phyloP scores from a whole-genome alignment of 169 alveolate genomes.

The Theileria equi region DNA sequence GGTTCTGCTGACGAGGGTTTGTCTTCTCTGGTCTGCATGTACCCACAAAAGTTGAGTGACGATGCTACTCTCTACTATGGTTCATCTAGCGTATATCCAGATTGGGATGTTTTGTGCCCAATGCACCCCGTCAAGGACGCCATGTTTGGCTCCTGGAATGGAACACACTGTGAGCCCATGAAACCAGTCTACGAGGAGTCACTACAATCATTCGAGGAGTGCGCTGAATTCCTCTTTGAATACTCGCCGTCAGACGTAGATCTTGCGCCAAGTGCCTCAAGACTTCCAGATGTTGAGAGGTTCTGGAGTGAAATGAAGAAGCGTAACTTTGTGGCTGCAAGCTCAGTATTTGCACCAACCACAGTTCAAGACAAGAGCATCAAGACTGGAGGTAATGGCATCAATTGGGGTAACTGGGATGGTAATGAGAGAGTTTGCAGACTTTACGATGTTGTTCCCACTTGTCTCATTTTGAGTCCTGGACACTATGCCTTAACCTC shows the following conservation, averaged over 20 bases:
- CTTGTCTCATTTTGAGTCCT: slow-evolving; percentile 65
- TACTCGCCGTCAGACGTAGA: slow-evolving; percentile 71
- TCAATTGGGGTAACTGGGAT: slow-evolving; percentile 74
- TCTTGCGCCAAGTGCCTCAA: slow-evolving; percentile 11
- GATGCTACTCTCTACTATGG: slow-evolving; percentile 63
- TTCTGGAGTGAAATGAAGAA: slow-evolving; percentile 12
- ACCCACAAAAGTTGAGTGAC: slow-evolving; percentile 59
- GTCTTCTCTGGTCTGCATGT: slow-evolving; percentile 67
- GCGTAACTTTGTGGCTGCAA: slow-evolving; percentile 14
- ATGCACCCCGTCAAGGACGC: slow-evolving; percentile 65
- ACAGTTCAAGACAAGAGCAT: slow-evolving; percentile 36
- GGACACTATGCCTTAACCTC: slow-evolving; percentile 70
- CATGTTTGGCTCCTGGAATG: slow-evolving; percentile 73
- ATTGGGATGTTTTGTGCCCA: slow-evolving; percentile 73
- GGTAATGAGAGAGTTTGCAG: slow-evolving; percentile 38
- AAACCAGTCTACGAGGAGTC: slow-evolving; percentile 47
- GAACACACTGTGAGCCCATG: slow-evolving; percentile 44
- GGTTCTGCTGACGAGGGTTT: slow-evolving; percentile 41
- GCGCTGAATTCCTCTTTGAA: slow-evolving; percentile 65
- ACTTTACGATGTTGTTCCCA: slow-evolving; percentile 60
- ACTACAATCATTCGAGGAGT: slow-evolving; percentile 36
- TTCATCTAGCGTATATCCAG: slow-evolving; percentile 47
- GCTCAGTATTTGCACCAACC: slow-evolving; percentile 46
- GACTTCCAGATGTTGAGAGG: slow-evolving; percentile 32
- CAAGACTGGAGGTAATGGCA: slow-evolving; percentile 68